Evolutionary conservation across 345 rosid genomes (phyloP), one percentile per base, ranked within the genome.

Genomic region (Erodium maritimum): DNA sequence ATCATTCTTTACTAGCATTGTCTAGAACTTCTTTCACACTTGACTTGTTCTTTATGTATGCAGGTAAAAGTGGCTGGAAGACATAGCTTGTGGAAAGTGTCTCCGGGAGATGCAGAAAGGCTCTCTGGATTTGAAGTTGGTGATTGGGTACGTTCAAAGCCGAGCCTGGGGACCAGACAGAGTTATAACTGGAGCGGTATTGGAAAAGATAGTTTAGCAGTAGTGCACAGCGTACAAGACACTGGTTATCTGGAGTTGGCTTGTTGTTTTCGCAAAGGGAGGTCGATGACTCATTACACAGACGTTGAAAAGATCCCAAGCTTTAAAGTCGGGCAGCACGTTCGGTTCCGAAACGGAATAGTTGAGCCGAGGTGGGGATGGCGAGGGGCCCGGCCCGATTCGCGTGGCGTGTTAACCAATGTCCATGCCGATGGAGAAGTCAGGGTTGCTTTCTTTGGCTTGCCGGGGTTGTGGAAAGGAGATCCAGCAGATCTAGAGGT

Each of bases 111-210:
- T 85, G 95, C 90, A 24, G 97, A 93, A 76, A 80, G 81, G 48
- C 97, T 93, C 73, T 78, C 97, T 25, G 99, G 99, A 69, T 90
- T 87, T 69, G 94, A 89, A 76, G 97, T 87, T 55, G 95, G 99
- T 77, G 97, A 93, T 58, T 93, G 97, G 99, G 97, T 93, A 50
- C 94, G 84, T 58, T 89, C 95, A 58, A 93, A 83, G 67, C 96
- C 95, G 19, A 79, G 91, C 67, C 74, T 93, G 56, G 99, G 99
- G 62, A 75, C 63, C 57, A 85, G 99, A 74, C 97, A 94, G 54
- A 89, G 96, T 69, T 93, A 89, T 72, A 96, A 93, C 68, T 89
- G 95, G 99, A 85, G 76, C 70, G 80, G 69, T 56, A 77, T 87
- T 51, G 96, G 94, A 61, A 93, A 83, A 73, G 95, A 93, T 70